Evolutionary conservation across 768 basidiomycete species (phyloP).

Genomic region (Amanita subjunquillea): DNA sequence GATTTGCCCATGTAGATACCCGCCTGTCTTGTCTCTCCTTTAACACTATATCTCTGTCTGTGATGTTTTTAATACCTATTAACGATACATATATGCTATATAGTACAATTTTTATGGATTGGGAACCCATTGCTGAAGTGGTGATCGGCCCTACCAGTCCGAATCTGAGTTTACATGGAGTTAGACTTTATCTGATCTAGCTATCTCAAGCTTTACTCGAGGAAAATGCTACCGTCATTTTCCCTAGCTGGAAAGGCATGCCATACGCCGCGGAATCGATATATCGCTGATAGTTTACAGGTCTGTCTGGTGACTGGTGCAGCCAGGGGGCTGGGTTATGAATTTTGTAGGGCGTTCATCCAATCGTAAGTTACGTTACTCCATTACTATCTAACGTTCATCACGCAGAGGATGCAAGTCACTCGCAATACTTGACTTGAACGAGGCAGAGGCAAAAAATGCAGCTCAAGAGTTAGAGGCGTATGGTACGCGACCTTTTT

Average conservation of each 20-base stretch:
- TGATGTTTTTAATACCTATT: slow-evolving; percentile 12
- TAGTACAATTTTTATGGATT: neutral
- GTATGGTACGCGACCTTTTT: slow-evolving; percentile 7
- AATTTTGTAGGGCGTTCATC: slow-evolving; percentile 86
- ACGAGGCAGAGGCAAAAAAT: slow-evolving; percentile 49
- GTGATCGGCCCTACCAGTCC: too few species aligned
- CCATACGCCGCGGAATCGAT: neutral
- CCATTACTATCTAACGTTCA: too few species aligned
- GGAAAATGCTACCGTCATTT: slow-evolving; percentile 60
- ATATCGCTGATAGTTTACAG: slow-evolving; percentile 23
- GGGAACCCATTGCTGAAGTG: too few species aligned
- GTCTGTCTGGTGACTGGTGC: slow-evolving; percentile 92
- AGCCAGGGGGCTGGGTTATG: slow-evolving; percentile 82
- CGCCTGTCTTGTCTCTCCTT: slow-evolving; percentile 24
- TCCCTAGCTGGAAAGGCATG: slow-evolving; percentile 71
- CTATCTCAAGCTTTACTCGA: slow-evolving; percentile 9
- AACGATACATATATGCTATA: slow-evolving; percentile 15
- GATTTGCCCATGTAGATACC: slow-evolving; percentile 33
- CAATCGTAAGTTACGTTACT: slow-evolving; percentile 43
- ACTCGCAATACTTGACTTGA: slow-evolving; percentile 77
- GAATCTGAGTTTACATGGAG: too few species aligned
- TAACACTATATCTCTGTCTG: slow-evolving; percentile 20
- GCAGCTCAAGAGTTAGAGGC: slow-evolving; percentile 58
- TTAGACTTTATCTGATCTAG: neutral
- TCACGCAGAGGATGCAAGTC: slow-evolving; percentile 62